These are phyloP conservation scores for Calocybe indica DNA, from an alignment of 768 basidiomycete species.

Conservation along the genomic window DNA sequence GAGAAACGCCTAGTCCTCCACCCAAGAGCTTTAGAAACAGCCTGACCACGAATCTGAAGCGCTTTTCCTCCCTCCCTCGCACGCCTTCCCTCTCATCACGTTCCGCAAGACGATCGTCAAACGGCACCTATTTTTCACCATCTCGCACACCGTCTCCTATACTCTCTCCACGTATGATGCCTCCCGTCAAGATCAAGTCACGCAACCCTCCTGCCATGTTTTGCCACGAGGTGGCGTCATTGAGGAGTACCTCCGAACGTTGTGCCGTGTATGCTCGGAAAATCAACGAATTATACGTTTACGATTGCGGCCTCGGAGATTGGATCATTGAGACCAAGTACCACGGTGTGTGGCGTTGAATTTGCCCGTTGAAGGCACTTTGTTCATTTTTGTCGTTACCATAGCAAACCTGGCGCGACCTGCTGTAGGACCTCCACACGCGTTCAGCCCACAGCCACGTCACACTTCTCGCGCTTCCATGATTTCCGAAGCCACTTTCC, in stretches of 20 bases:
- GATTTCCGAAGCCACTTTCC: slow-evolving; percentile 74
- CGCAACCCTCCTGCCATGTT: slow-evolving; percentile 62
- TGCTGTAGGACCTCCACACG: slow-evolving; percentile 29
- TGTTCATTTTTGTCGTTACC: slow-evolving; percentile 4
- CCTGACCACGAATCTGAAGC: slow-evolving; percentile 38
- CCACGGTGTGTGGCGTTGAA: slow-evolving; percentile 39
- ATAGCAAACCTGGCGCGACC: slow-evolving; percentile 23
- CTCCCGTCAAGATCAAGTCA: slow-evolving; percentile 24
- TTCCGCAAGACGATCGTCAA: slow-evolving; percentile 22
- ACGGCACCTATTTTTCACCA: slow-evolving; percentile 25
- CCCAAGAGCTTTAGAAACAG: slow-evolving; percentile 45
- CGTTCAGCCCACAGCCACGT: slow-evolving; percentile 50
- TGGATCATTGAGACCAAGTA: slow-evolving; percentile 60
- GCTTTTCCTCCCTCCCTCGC: slow-evolving; percentile 57
- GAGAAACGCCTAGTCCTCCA: slow-evolving; percentile 36
- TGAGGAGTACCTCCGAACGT: slow-evolving; percentile 58
- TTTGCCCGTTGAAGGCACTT: neutral
- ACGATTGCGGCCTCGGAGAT: slow-evolving; percentile 72
- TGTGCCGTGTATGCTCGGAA: slow-evolving; percentile 72
- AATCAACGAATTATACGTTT: slow-evolving; percentile 73
- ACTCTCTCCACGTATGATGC: slow-evolving; percentile 9
- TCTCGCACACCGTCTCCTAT: slow-evolving; percentile 32
- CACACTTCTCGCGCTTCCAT: slow-evolving; percentile 69
- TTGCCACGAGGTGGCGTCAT: slow-evolving; percentile 55
- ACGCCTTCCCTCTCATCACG: slow-evolving; percentile 49